Evolutionary conservation across 306 rosid genomes (phyloP).

Genomic region (Benincasa hispida): DNA sequence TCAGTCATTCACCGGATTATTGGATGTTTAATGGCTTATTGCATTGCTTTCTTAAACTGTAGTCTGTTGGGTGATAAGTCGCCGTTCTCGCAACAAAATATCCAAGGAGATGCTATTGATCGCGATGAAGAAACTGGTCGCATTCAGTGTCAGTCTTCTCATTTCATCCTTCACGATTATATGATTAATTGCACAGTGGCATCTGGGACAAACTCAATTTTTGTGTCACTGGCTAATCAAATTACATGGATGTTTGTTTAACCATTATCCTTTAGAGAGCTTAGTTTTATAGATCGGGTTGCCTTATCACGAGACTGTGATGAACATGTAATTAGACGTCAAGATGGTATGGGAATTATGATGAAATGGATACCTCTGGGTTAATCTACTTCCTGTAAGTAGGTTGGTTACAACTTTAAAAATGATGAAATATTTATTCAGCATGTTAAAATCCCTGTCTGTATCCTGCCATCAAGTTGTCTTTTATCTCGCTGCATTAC

Average conservation of each 20-base stretch:
- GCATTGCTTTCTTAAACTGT: conserved; percentile 7
- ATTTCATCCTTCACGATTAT: neutral
- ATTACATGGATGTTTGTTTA: neutral
- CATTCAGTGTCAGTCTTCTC: conserved; percentile 49
- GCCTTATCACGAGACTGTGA: neutral
- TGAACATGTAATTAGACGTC: neutral
- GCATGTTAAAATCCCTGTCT: neutral
- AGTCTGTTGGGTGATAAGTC: conserved; percentile 81
- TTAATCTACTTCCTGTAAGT: neutral
- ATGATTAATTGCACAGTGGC: too few species aligned
- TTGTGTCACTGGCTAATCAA: neutral
- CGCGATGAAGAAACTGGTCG: conserved; percentile 88
- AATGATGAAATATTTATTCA: neutral
- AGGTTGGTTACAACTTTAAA: neutral
- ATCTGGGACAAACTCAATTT: neutral
- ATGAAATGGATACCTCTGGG: neutral
- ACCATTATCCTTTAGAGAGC: neutral
- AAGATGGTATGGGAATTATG: neutral
- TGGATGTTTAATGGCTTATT: neutral
- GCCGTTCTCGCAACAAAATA: conserved; percentile 74
- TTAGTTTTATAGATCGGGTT: neutral
- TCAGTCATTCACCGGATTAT: neutral
- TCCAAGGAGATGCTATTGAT: conserved; percentile 66
- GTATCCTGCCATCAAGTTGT: neutral
- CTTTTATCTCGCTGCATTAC: neutral